Evolutionary conservation across 441 rosid species (phyloP).

Genomic region (Aleurites moluccanus): DNA sequence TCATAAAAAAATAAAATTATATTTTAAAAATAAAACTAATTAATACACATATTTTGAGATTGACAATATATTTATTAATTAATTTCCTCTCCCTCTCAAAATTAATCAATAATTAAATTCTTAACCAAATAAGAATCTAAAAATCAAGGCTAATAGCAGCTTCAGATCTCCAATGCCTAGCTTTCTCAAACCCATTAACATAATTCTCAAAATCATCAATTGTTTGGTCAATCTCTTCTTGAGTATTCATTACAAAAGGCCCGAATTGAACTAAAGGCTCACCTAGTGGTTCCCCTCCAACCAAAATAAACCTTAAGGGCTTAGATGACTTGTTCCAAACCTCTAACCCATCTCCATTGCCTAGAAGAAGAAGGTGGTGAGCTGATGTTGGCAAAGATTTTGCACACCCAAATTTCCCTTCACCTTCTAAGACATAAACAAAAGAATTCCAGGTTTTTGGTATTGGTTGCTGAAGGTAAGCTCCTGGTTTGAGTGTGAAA

Average conservation of each 20-base stretch:
- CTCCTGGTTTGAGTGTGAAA: slow-evolving; percentile 61
- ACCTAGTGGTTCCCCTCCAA: slow-evolving; percentile 75
- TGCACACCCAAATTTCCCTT: slow-evolving; percentile 52
- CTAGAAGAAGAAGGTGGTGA: slow-evolving; percentile 62
- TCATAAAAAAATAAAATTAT: not conserved
- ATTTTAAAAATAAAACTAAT: not conserved
- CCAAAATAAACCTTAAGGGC: slow-evolving; percentile 62
- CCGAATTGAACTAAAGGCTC: slow-evolving; percentile 80
- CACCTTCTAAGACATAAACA: slow-evolving; percentile 75
- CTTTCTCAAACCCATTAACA: slow-evolving; percentile 80
- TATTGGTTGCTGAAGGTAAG: slow-evolving; percentile 62
- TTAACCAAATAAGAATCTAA: slow-evolving; percentile 16
- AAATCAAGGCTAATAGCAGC: slow-evolving; percentile 47
- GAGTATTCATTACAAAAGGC: slow-evolving; percentile 92
- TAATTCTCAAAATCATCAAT: slow-evolving; percentile 69
- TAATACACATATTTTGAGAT: not conserved
- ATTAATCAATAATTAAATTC: not conserved
- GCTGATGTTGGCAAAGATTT: slow-evolving; percentile 40
- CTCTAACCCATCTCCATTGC: slow-evolving; percentile 61
- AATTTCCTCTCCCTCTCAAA: not conserved
- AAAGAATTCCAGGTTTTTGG: slow-evolving; percentile 72
- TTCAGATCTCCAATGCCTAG: slow-evolving; percentile 75
- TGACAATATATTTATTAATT: not conserved
- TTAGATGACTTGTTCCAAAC: slow-evolving; percentile 69
- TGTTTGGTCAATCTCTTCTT: slow-evolving; percentile 75